phyloP scores from a whole-genome alignment of 225 moss, liverwort and hornwort genomes.

The Takakia lepidozioides region DNA sequence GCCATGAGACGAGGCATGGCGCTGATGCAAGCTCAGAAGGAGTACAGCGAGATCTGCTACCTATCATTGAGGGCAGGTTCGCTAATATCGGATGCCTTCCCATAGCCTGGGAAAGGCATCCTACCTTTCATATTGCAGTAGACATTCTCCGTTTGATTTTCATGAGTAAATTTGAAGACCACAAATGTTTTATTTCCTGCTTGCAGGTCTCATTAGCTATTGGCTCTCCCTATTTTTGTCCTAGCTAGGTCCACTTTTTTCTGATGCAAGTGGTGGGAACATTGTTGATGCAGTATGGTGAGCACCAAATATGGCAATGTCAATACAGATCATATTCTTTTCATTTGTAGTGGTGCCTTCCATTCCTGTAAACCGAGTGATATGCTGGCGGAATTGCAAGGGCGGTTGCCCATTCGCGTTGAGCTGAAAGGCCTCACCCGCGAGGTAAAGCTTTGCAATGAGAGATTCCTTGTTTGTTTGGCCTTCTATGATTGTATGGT shows the following conservation, averaged over 20 bases:
- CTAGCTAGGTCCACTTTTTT: no score
- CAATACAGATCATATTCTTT: constrained; percentile 85
- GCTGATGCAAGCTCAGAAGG: constrained; percentile 88
- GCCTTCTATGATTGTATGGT: not conserved
- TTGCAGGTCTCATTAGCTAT: no score
- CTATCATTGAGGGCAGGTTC: constrained; percentile 94
- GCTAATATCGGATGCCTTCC: no score
- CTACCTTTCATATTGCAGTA: no score
- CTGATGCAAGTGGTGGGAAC: constrained; percentile 1
- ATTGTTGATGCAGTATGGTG: constrained; percentile 63
- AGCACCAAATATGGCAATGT: constrained; percentile 88
- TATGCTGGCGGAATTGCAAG: constrained; percentile 92
- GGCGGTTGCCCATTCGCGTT: constrained; percentile 77
- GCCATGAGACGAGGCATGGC: constrained; percentile 76
- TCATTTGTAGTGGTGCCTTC: constrained; percentile 92
- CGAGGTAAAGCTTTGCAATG: constrained; percentile 34
- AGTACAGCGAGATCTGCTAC: constrained; percentile 76
- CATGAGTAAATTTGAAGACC: no score
- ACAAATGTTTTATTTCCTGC: no score
- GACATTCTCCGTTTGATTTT: no score
- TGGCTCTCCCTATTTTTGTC: no score
- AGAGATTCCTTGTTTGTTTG: not conserved
- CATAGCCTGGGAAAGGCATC: no score
- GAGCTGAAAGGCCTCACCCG: constrained; percentile 77
- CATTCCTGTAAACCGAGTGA: constrained; percentile 95